Percentiles rank a stretch among this genome's conserved stretches.
Evolutionary conservation across 2,329 filamentous ascomycete genomes (phyloP).

Genomic region (Phialophora verrucosa): DNA sequence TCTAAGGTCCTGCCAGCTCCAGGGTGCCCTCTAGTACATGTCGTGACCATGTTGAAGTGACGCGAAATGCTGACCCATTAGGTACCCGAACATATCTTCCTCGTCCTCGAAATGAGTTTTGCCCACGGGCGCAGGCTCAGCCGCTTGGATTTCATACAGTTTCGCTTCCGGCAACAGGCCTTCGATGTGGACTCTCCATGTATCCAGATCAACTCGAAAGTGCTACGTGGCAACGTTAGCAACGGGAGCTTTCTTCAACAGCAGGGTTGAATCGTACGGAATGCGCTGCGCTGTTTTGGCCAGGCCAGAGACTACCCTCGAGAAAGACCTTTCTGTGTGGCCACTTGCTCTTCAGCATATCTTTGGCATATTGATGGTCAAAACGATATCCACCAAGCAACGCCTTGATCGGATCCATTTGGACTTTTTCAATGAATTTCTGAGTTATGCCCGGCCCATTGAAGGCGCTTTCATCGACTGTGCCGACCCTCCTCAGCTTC

Average conservation of each 20-base stretch:
- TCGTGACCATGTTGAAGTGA: constrained; percentile 2
- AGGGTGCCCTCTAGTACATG: neutral
- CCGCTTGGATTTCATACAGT: neutral
- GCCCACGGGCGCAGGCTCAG: constrained; percentile 5
- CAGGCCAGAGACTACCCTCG: constrained; percentile 8
- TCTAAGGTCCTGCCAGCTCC: neutral
- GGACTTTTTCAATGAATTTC: constrained; percentile 9
- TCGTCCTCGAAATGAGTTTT: constrained; percentile 3
- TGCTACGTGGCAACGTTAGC: neutral
- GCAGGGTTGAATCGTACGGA: neutral
- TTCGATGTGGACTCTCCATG: constrained; percentile 13
- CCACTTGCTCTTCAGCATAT: constrained; percentile 10
- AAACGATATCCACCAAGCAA: constrained; percentile 20
- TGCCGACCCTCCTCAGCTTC: constrained; percentile 4
- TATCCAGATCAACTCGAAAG: constrained; percentile 15
- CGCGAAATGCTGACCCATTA: constrained; percentile 6
- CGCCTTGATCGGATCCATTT: constrained; percentile 1
- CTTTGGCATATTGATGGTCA: constrained; percentile 15
- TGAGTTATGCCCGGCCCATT: constrained; percentile 1
- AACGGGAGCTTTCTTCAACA: neutral
- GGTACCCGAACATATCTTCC: constrained; percentile 15
- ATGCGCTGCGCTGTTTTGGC: neutral
- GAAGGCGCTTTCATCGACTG: neutral
- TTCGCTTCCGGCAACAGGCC: constrained; percentile 3
- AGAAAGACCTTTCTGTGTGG: constrained; percentile 5